Evolutionary conservation across 305 asterid species (phyloP).

Genomic region (Striga hermonthica): DNA sequence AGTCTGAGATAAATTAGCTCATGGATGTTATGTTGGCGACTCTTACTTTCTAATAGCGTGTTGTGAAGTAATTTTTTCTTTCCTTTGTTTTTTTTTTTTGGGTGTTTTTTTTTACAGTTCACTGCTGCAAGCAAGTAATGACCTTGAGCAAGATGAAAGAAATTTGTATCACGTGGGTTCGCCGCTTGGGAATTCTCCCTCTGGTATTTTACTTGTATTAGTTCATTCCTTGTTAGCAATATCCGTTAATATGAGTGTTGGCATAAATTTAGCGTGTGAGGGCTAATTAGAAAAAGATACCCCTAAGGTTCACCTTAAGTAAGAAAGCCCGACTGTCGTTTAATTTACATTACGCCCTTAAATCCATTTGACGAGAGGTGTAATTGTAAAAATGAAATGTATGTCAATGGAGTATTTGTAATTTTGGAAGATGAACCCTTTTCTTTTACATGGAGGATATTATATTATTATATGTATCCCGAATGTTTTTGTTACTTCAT

Average conservation of each 20-base stretch:
- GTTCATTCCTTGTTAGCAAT: conserved; percentile 4
- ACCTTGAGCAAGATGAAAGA: conserved; percentile 34
- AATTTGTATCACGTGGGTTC: conserved; percentile 33
- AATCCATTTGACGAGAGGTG: not conserved
- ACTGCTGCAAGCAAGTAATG: conserved; percentile 38
- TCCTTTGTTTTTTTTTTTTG: conserved; percentile 2
- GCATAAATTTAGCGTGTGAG: not conserved
- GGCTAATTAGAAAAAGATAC: not conserved
- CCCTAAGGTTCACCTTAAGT: too few species aligned
- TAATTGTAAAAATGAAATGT: not conserved
- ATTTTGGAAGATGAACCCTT: not conserved
- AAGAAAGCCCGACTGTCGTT: not conserved
- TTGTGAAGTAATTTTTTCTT: not conserved
- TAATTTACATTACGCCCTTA: not conserved
- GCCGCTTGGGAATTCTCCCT: conserved; percentile 33
- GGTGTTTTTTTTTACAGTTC: conserved; percentile 39
- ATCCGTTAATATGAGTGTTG: too few species aligned
- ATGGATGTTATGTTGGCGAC: not conserved
- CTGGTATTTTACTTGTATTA: conserved; percentile 32
- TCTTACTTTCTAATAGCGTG: not conserved
- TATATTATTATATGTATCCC: too few species aligned
- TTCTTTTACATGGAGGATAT: too few species aligned
- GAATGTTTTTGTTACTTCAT: too few species aligned
- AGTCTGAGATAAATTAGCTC: not conserved
- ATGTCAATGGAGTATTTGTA: not conserved